Evolutionary conservation across 2,329 filamentous ascomycete genomes (phyloP), one percentile per base, ranked within the genome.

Genomic region (Fusarium buxicola): DNA sequence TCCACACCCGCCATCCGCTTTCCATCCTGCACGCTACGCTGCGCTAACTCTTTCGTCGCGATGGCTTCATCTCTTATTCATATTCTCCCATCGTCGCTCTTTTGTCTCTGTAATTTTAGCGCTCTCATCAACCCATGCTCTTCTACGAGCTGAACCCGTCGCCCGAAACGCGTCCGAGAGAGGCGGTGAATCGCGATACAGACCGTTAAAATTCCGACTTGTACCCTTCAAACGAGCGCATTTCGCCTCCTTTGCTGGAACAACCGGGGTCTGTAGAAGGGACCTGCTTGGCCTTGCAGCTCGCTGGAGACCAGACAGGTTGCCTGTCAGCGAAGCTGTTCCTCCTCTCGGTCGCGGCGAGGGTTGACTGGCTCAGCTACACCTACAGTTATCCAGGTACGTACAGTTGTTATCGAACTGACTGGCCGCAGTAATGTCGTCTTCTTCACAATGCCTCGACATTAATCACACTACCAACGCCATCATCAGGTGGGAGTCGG

Each of bases 261-360:
- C 40, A 44, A 60, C 49, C 56, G 58, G 55, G 56, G 56, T n/a
- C 58, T 60, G 56, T 56, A 56, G 48, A 61, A 47, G 58, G 40
- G 48, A 7, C 40, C n/a, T 60, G 41, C 13, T 7, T 38, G 24
- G 31, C 48, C 58, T 60, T 45, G 58, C 58, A 61, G 58, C 58
- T 25, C 56, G 41, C 58, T 61, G 58, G 58, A 60, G 58, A 55
- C 21, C 31, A 36, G 39, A 25, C 25, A 41, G 50, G 45, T 51
- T 28, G 56, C 58, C 49, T 60, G 58, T 28, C 58, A 61, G 56
- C 50, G 56, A 60, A 60, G 58, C 58, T 61, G 56, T 49, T 59
- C 56, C 56, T 60, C 30, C 13, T 32, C 44, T 31, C n/a, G 39
- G 25, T 27, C 32, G 34, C 30, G 27, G 52, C 38, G 38, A 21